These are phyloP conservation scores for Termitomyces heimii DNA, from an alignment of 768 basidiomycete species.

Conservation along the genomic window DNA sequence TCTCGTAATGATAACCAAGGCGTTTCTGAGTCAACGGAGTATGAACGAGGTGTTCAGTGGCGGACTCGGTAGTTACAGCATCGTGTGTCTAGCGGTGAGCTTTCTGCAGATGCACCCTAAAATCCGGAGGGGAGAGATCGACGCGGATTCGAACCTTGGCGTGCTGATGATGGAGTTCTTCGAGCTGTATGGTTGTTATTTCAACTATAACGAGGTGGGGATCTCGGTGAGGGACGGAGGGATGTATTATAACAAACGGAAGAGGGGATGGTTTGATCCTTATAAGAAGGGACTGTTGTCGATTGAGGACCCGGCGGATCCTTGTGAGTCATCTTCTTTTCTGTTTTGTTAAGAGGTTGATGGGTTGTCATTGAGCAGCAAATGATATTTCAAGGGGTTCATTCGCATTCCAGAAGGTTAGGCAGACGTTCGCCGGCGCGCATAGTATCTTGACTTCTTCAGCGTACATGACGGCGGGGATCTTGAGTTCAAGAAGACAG, in stretches of 20 bases:
- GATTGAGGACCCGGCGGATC: constrained; percentile 92
- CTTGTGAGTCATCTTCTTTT: constrained; percentile 44
- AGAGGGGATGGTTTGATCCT: constrained; percentile 73
- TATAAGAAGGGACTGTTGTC: constrained; percentile 55
- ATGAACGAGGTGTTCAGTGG: constrained; percentile 99
- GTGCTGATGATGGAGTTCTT: constrained; percentile 97
- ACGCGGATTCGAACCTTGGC: constrained; percentile 83
- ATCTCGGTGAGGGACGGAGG: constrained; percentile 88
- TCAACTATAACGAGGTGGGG: constrained; percentile 88
- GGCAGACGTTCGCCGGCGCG: constrained; percentile 79
- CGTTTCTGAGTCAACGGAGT: constrained; percentile 80
- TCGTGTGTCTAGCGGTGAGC: constrained; percentile 88
- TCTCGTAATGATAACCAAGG: constrained; percentile 85
- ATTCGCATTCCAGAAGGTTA: constrained; percentile 77
- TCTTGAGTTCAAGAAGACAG: constrained; percentile 49
- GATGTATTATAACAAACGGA: constrained; percentile 78
- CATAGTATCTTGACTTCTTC: constrained; percentile 71
- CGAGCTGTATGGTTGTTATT: constrained; percentile 87
- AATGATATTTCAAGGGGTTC: constrained; percentile 94
- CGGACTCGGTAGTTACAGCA: constrained; percentile 90
- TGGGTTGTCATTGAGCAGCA: constrained; percentile 35
- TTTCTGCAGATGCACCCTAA: constrained; percentile 99
- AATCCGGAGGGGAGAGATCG: constrained; percentile 81
- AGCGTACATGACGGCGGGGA: constrained; percentile 58
- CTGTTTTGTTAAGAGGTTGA: background rate